Evolutionary conservation across 768 basidiomycete genomes (phyloP).

Genomic region (Daedaleopsis nitida): DNA sequence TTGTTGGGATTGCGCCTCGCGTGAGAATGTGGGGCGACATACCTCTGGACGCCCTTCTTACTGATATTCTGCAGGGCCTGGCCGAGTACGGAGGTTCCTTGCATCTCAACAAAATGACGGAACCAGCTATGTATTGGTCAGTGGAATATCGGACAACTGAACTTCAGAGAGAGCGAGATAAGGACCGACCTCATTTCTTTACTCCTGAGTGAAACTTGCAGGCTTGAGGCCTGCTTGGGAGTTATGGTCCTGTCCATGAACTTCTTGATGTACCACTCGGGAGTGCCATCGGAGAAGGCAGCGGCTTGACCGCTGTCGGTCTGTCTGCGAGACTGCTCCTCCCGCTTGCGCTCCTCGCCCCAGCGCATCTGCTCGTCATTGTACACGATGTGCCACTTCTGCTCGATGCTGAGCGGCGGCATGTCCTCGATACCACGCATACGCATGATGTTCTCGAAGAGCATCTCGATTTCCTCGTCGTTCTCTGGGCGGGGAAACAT

Average conservation of each 20-base stretch:
- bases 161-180: not conserved
- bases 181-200: conserved; percentile 72
- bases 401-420: conserved; percentile 65
- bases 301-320: conserved; percentile 57
- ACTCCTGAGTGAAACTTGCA: conserved; percentile 78
- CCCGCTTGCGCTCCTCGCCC: conserved; percentile 68
- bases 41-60: conserved; percentile 69
- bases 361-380: conserved; percentile 81
- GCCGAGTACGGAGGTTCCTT: conserved; percentile 84
- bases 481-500: conserved; percentile 74
- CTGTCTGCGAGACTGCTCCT: conserved; percentile 62
- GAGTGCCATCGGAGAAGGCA: conserved; percentile 64
- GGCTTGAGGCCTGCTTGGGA: conserved; percentile 72
- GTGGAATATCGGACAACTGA: not conserved
- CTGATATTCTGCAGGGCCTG: conserved; percentile 77
- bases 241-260: conserved; percentile 88
- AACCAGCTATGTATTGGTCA: conserved; percentile 67
- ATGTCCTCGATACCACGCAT: conserved; percentile 67
- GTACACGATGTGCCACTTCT: conserved; percentile 92
- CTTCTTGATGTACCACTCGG: conserved; percentile 92
- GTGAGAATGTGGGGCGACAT: conserved; percentile 20
- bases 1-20: conserved; percentile 16
- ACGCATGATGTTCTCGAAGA: conserved; percentile 78
- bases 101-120: conserved; percentile 68
- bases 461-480: conserved; percentile 74